Evolutionary conservation across 805 yeast genomes (phyloP).

Genomic region (Yamadazyma phyllophila): DNA sequence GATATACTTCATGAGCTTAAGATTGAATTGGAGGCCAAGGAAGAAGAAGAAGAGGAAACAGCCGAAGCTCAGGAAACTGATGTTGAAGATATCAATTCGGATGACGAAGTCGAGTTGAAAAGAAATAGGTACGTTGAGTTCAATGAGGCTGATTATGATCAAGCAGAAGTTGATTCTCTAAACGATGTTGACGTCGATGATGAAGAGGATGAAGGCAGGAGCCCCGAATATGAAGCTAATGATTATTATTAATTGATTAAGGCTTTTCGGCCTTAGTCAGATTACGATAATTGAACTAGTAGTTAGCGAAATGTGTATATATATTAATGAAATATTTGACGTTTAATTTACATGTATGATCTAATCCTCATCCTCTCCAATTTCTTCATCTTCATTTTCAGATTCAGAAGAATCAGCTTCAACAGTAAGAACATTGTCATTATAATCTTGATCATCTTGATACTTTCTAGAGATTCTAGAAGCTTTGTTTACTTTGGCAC

Average conservation of each 20-base stretch:
- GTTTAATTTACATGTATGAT: conserved; percentile 1
- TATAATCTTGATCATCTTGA: conserved; percentile 34
- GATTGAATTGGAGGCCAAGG: conserved; percentile 73
- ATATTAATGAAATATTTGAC: conserved; percentile 7
- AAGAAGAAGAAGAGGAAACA: conserved; percentile 19
- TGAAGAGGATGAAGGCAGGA: conserved; percentile 16
- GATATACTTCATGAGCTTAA: conserved; percentile 90
- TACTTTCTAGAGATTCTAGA: conserved; percentile 79
- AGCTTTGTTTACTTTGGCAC: conserved; percentile 53
- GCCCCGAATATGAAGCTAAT: conserved; percentile 37
- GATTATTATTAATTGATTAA: conserved; percentile 33
- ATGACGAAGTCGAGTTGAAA: conserved; percentile 46
- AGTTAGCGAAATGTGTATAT: conserved; percentile 1
- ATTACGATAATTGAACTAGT: background rate
- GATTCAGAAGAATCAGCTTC: conserved; percentile 54
- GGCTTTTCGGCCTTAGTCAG: background rate
- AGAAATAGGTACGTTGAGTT: conserved; percentile 43
- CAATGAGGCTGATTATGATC: conserved; percentile 46
- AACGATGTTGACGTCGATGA: conserved; percentile 13
- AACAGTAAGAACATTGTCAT: conserved; percentile 59
- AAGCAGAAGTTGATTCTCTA: conserved; percentile 29
- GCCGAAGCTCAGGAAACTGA: conserved; percentile 18
- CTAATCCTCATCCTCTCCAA: conserved; percentile 14
- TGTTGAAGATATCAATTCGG: conserved; percentile 32
- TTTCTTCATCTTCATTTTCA: conserved; percentile 24